Conservation (phyloP, 352 stramenopile species). For the Globisporangium parvum region DNA sequence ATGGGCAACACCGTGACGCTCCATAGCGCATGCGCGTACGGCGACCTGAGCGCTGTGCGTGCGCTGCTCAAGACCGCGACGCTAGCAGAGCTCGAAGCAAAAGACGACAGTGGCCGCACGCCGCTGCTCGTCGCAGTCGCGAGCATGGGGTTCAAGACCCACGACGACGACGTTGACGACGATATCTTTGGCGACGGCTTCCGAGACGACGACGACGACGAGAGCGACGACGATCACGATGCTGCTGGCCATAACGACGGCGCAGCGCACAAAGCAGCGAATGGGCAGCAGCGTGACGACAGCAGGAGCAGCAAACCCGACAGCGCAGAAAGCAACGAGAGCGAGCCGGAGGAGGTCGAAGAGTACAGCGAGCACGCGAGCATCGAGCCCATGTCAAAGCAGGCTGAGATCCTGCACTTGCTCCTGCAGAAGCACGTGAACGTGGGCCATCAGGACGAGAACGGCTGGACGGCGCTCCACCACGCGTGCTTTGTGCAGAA, state of each 20-base stretch:
- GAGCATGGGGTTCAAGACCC: slow-evolving; percentile 41
- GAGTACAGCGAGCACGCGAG: slow-evolving; percentile 44
- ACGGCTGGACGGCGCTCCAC: slow-evolving; percentile 79
- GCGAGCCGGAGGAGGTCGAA: slow-evolving; percentile 34
- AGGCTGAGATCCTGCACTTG: slow-evolving; percentile 71
- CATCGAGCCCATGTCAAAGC: slow-evolving; percentile 54
- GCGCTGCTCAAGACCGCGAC: slow-evolving; percentile 54
- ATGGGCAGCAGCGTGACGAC: slow-evolving; percentile 1
- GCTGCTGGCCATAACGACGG: slow-evolving; percentile 3
- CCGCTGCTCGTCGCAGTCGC: slow-evolving; percentile 69
- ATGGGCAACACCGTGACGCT: slow-evolving; percentile 79
- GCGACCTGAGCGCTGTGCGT: slow-evolving; percentile 53
- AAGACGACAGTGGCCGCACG: slow-evolving; percentile 68
- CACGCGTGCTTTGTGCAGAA: slow-evolving; percentile 79
- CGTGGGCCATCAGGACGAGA: slow-evolving; percentile 77
- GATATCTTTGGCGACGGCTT: slow-evolving; percentile 21
- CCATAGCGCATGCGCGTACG: slow-evolving; percentile 72
- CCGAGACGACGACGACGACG: slow-evolving; percentile 25
- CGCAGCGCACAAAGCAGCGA: too few species aligned
- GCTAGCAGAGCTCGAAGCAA: slow-evolving; percentile 60
- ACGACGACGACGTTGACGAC: slow-evolving; percentile 26
- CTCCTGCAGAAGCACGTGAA: slow-evolving; percentile 69
- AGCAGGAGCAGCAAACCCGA: neutral
- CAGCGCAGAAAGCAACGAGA: slow-evolving; percentile 6
- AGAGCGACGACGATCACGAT: slow-evolving; percentile 13